A percentile compares a stretch with the other conserved stretches of the same genome.
These are phyloP conservation scores for Pseudohalonectria lignicola DNA, from an alignment of 2,329 filamentous ascomycete species.

Conservation along the genomic window DNA sequence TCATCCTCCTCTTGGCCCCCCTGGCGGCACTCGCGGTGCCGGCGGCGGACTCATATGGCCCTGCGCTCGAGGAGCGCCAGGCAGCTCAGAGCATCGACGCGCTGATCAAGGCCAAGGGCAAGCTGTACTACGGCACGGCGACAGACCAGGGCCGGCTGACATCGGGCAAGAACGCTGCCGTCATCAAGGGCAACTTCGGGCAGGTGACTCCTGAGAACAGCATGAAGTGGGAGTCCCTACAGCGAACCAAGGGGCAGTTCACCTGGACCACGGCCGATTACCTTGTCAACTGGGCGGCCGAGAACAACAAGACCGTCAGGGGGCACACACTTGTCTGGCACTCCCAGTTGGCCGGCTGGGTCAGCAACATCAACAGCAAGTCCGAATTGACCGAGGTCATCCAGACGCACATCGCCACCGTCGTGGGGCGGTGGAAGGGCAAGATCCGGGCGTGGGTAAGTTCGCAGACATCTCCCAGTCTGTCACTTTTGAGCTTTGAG, in stretches of 20 bases:
- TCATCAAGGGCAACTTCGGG: slow-evolving; percentile 52
- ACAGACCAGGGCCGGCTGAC: slow-evolving; percentile 42
- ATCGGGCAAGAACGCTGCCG: slow-evolving; percentile 35
- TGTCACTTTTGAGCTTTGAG: no score
- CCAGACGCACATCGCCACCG: neutral
- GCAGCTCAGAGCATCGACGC: slow-evolving; percentile 37
- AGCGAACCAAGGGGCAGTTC: slow-evolving; percentile 38
- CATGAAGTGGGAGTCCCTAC: slow-evolving; percentile 56
- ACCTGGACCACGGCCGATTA: slow-evolving; percentile 42
- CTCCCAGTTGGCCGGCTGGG: slow-evolving; percentile 32
- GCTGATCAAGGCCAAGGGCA: slow-evolving; percentile 50
- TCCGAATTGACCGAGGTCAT: neutral
- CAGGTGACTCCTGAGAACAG: slow-evolving; percentile 58
- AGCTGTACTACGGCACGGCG: slow-evolving; percentile 52
- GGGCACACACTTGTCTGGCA: slow-evolving; percentile 37
- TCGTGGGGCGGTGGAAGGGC: slow-evolving; percentile 29
- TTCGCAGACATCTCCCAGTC: no score
- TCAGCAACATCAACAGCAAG: slow-evolving; percentile 20
- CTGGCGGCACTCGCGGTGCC: slow-evolving; percentile 22
- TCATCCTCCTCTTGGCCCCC: slow-evolving; percentile 24
- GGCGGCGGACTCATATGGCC: slow-evolving; percentile 13
- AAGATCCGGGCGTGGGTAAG: slow-evolving; percentile 46
- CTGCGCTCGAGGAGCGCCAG: slow-evolving; percentile 20
- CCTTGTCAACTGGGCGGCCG: slow-evolving; percentile 24
- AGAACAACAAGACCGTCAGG: slow-evolving; percentile 22